These are phyloP conservation scores for Cylindrotheca closterium DNA, from an alignment of 108 stramenopile species.

Conservation along the genomic window DNA sequence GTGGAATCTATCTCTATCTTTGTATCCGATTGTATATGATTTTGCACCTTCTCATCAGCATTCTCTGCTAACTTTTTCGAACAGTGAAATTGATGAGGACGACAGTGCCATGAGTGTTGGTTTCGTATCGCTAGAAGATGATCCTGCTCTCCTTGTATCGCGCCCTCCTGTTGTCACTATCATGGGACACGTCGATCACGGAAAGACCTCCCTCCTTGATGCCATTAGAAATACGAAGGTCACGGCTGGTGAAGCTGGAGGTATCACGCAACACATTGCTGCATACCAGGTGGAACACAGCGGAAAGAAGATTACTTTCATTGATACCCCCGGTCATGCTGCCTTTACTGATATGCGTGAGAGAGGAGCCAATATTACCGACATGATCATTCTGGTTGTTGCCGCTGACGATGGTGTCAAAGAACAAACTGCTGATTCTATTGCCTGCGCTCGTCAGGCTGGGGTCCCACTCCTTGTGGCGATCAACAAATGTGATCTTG, in stretches of 20 bases:
- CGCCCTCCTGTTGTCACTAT: slow-evolving; percentile 97
- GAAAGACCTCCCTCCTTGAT: slow-evolving; percentile 98
- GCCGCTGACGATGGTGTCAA: slow-evolving; percentile 98
- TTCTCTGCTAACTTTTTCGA: not conserved
- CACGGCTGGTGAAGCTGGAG: slow-evolving; percentile 96
- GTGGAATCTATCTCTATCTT: not conserved
- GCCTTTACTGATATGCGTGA: slow-evolving; percentile 98
- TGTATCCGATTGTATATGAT: not conserved
- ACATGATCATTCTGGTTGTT: slow-evolving; percentile 99
- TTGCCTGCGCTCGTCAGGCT: slow-evolving; percentile 90
- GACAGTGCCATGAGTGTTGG: slow-evolving; percentile 72
- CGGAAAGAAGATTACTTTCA: slow-evolving; percentile 88
- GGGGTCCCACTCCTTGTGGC: slow-evolving; percentile 96
- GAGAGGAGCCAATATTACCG: slow-evolving; percentile 96
- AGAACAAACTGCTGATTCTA: slow-evolving; percentile 97
- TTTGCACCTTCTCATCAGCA: not conserved
- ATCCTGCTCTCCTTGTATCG: slow-evolving; percentile 59
- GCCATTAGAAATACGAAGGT: slow-evolving; percentile 88
- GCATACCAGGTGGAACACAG: slow-evolving; percentile 89
- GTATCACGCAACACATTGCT: slow-evolving; percentile 98
- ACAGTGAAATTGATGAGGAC: slow-evolving; percentile 30
- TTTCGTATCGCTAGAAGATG: slow-evolving; percentile 72
- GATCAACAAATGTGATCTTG: slow-evolving; percentile 95
- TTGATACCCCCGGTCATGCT: slow-evolving; percentile 99
- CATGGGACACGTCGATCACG: slow-evolving; percentile 99